Evolutionary conservation across 495 filamentous ascomycete species (phyloP).

Genomic region (Astrothelium subdiscretum): DNA sequence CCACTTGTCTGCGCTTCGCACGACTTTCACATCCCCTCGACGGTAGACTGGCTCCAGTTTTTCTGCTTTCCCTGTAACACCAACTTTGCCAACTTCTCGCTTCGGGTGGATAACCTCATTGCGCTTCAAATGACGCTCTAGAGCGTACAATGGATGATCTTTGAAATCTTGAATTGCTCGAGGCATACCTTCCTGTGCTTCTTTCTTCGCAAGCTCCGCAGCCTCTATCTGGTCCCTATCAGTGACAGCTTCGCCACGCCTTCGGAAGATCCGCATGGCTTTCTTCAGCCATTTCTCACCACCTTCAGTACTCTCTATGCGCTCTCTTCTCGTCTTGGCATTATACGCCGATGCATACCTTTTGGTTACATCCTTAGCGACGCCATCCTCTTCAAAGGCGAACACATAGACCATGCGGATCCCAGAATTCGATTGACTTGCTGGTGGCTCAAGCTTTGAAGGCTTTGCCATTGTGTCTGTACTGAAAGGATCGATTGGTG

Average conservation of each 20-base stretch:
- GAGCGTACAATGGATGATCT: conserved; percentile 77
- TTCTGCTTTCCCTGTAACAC: conserved; percentile 45
- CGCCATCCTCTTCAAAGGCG: conserved; percentile 69
- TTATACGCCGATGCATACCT: conserved; percentile 54
- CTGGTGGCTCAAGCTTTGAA: conserved; percentile 67
- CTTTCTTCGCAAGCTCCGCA: conserved; percentile 56
- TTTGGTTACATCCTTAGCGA: conserved; percentile 56
- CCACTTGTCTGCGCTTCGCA: conserved; percentile 73
- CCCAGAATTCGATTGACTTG: conserved; percentile 53
- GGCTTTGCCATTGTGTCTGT: conserved; percentile 65
- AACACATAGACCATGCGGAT: conserved; percentile 63
- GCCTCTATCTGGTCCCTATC: conserved; percentile 76
- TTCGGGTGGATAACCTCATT: conserved; percentile 71
- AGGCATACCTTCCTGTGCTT: conserved; percentile 76
- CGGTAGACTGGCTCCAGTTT: conserved; percentile 63
- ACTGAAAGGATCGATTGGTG: conserved; percentile 75
- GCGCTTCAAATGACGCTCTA: conserved; percentile 75
- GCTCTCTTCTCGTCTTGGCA: conserved; percentile 67
- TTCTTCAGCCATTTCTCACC: conserved; percentile 65
- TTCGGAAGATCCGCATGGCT: conserved; percentile 48
- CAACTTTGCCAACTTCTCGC: conserved; percentile 62
- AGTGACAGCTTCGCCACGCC: conserved; percentile 22
- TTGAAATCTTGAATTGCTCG: conserved; percentile 85
- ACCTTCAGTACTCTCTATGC: conserved; percentile 56
- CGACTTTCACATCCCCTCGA: conserved; percentile 62